Base-by-base conservation (phyloP, 306 rosid genomes). In the Gillenia trifoliata region DNA sequence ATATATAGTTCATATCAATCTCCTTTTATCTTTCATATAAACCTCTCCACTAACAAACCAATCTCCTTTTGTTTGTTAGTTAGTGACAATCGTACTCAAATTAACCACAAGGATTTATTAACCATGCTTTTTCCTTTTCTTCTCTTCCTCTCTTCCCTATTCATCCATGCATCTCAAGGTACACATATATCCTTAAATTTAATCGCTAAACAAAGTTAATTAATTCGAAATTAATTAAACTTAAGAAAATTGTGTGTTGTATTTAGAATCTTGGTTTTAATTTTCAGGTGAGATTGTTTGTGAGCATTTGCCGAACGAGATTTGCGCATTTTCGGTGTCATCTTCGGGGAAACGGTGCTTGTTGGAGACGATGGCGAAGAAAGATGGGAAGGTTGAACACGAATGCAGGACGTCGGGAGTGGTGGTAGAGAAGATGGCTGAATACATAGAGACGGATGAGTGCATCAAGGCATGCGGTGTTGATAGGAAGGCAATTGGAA, bases 331-430 rank as follows among this genome's bases (percentile, higher is more conserved):
- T 73, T 85, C 93, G 1, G 82, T 90, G 72, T 90, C 96, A 1
- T 92, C 95, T 2, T 87, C 95, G 0, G 96, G 98, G 33, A 93
- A 89, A 71, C 77, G 96, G 68, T 90, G 95, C 75, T 76, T 80
- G 85, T 72, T 90, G 80, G 98, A 93, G 86, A 87, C 91, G 1
- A 34, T 38, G 3, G 73, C 71, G 70, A 75, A 33, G 0, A 80
- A 67, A 0, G 82, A 74, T 0, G 91, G 94, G 6, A 68, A 69
- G 22, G 60, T 82, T 52, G 85, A 86, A 30, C 82, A 86, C 52
- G 87, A 85, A n/a, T 93, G 96, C 75, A 40, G 88, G 74, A 89
- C 96, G 22, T 93, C 91, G 0, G 91, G 86, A 55, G 93, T 86
- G 57, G 86, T 86, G 73, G 89, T 90, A 31, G 89, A 93, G 84